These are phyloP conservation scores for Begonia masoniana DNA, from an alignment of 306 rosid genomes.

Conservation along the genomic window DNA sequence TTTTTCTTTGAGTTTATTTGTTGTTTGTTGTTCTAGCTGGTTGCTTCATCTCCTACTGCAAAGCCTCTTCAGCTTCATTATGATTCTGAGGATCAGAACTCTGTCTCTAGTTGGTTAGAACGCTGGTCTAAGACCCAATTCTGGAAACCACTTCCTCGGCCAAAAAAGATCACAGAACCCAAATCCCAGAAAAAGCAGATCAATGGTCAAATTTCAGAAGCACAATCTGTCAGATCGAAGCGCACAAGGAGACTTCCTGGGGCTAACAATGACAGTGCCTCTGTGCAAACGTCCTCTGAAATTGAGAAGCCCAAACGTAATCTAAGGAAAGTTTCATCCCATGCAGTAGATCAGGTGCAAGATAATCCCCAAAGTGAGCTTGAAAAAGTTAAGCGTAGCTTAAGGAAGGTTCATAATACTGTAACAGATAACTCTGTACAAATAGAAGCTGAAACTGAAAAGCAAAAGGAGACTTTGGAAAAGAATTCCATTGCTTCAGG, in stretches of 20 bases:
- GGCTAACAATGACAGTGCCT: slow-evolving; percentile 35
- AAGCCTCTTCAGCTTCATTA: slow-evolving; percentile 62
- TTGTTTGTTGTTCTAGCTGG: slow-evolving; percentile 40
- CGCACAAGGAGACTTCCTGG: slow-evolving; percentile 53
- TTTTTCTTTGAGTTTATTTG: slow-evolving; percentile 11
- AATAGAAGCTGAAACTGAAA: slow-evolving; percentile 45
- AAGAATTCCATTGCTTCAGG: slow-evolving; percentile 27
- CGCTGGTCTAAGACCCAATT: slow-evolving; percentile 72
- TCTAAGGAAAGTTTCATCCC: slow-evolving; percentile 47
- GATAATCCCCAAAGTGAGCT: slow-evolving; percentile 89
- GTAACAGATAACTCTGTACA: slow-evolving; percentile 45
- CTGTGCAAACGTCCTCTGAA: slow-evolving; percentile 46
- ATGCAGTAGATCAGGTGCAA: slow-evolving; percentile 39
- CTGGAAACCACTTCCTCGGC: slow-evolving; percentile 78
- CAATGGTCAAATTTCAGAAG: slow-evolving; percentile 34
- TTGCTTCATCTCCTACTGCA: slow-evolving; percentile 50
- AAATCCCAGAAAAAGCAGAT: slow-evolving; percentile 56
- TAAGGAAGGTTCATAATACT: slow-evolving; percentile 90
- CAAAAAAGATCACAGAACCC: slow-evolving; percentile 51
- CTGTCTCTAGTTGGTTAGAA: slow-evolving; percentile 68
- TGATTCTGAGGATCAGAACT: slow-evolving; percentile 62
- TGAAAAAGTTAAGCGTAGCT: slow-evolving; percentile 85
- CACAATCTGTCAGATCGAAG: slow-evolving; percentile 57
- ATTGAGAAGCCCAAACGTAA: slow-evolving; percentile 75
- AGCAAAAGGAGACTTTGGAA: slow-evolving; percentile 38